These are phyloP conservation scores for Globisporangium barbulae DNA, from an alignment of 352 stramenopile species.

Conservation along the genomic window DNA sequence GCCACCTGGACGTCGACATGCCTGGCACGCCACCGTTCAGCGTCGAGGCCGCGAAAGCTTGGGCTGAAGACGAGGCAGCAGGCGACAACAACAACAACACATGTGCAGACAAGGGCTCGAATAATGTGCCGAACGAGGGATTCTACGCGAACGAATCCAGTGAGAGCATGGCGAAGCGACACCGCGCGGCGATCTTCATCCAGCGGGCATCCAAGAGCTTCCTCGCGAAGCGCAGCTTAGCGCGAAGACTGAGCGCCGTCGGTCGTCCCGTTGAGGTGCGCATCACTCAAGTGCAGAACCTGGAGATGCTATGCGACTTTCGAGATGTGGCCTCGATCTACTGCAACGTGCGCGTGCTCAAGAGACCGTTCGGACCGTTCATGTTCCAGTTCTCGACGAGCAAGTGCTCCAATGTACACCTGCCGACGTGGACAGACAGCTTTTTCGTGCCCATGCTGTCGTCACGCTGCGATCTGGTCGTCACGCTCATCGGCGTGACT, in stretches of 20 bases:
- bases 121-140: conserved; percentile 11
- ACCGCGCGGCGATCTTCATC: conserved; percentile 27
- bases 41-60: conserved; percentile 28
- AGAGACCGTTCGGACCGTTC: conserved; percentile 82
- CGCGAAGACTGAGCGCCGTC: conserved; percentile 44
- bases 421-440: conserved; percentile 53
- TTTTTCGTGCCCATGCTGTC: conserved; percentile 84
- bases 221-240: conserved; percentile 28
- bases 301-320: conserved; percentile 79
- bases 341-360: conserved; percentile 81
- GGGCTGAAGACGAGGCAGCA: conserved; percentile 21
- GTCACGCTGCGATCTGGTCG: conserved; percentile 76
- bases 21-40: conserved; percentile 65
- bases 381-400: conserved; percentile 83
- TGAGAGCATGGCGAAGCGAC: conserved; percentile 32
- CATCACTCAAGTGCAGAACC: conserved; percentile 36
- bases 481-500: conserved; percentile 69
- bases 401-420: conserved; percentile 51
- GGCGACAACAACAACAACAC: conserved; percentile 4
- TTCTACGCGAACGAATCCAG: conserved; percentile 24
- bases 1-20: conserved; percentile 34
- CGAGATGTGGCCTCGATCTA: conserved; percentile 61
- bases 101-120: conserved; percentile 13
- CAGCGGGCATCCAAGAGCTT: conserved; percentile 42
- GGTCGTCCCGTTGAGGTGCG: conserved; percentile 62